These are phyloP conservation scores for Rhodotorula mucilaginosa DNA, from an alignment of 1,284 basidiomycete genomes.

Conservation along the genomic window DNA sequence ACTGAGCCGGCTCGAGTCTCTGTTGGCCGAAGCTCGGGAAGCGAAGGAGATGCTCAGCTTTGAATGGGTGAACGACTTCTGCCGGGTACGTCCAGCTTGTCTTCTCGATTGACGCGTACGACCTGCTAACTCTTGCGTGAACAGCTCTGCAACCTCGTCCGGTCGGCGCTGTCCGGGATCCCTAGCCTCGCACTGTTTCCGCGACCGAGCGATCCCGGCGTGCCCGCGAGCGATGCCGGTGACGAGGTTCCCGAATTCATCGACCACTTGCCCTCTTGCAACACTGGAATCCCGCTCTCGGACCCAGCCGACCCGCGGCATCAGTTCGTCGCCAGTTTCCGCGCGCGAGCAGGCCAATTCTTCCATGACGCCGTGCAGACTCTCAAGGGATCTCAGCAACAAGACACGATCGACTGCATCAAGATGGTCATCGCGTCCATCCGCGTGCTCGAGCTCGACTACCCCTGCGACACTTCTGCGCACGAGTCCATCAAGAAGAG, in stretches of 20 bases:
- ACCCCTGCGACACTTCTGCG: constrained; percentile 55
- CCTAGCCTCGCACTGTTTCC: constrained; percentile 60
- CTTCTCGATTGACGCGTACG: not conserved
- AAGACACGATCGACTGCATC: constrained; percentile 91
- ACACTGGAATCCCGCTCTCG: constrained; percentile 69
- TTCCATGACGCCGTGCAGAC: constrained; percentile 64
- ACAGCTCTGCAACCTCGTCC: constrained; percentile 52
- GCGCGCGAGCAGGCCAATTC: constrained; percentile 66
- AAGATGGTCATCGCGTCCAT: constrained; percentile 59
- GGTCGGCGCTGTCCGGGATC: constrained; percentile 69
- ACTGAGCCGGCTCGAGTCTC: constrained; percentile 64
- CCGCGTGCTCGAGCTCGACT: constrained; percentile 70
- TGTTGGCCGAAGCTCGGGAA: constrained; percentile 47
- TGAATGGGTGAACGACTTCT: constrained; percentile 86
- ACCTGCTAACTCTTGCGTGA: constrained; percentile 45
- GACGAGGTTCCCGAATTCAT: constrained; percentile 49
- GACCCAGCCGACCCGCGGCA: constrained; percentile 75
- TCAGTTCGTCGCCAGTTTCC: constrained; percentile 62
- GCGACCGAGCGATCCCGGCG: constrained; percentile 58
- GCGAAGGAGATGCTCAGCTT: constrained; percentile 54
- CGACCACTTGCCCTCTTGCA: constrained; percentile 46
- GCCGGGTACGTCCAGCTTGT: constrained; percentile 55
- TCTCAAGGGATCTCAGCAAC: constrained; percentile 56
- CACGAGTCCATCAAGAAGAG: constrained; percentile 39
- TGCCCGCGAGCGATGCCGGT: constrained; percentile 61